Evolutionary conservation across 139 green algal species (phyloP), one percentile per base, ranked within the genome.

Genomic region (Limnomonas spitsbergensis): DNA sequence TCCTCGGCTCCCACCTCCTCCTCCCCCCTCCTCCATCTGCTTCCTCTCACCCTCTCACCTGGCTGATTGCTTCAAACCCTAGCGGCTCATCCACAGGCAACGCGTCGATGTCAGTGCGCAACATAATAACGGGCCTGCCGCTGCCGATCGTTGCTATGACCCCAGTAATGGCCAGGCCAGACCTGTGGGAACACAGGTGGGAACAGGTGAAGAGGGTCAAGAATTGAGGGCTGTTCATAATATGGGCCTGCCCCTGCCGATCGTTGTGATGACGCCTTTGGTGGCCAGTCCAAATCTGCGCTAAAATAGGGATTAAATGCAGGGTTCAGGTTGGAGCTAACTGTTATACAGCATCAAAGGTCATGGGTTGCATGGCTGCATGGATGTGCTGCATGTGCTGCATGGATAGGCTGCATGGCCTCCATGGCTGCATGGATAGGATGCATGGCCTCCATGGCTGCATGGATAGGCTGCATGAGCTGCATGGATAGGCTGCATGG

Each of bases 101-200:
- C 2, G 92, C 95, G 68, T 98, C 95, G 53, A 98, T 97, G 86
- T 98, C 95, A 24, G 93, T 84, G 0, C 95, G 81, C 31, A 98
- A 83, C 0, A 83, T 89, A 32, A 98, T 79, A 39, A 77, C 29
- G 31, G 70, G 70, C 9, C n/a, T 6, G 6, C 78, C 78, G 66
- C 3, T 78, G 36, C 78, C 69, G 34, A 79, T 69, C n/a, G 38
- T 75, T 2, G 70, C 78, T 34, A 79, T 31, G 4, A 78, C 53
- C 38, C 78, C 70, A 1, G 71, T 83, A 37, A 38, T 77, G 70
- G 70, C 70, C n/a, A 53, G 34, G 4, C 68, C 68, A 47, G 68
- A 29, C 35, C 68, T 74, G 68, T 14, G 4, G 4, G 56, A 24
- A 70, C 42, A 40, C 36, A 70, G 38, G 2, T 53, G 38, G 4